Evolutionary conservation across 768 basidiomycete genomes (phyloP).

Genomic region (Lanmaoa rubissima): DNA sequence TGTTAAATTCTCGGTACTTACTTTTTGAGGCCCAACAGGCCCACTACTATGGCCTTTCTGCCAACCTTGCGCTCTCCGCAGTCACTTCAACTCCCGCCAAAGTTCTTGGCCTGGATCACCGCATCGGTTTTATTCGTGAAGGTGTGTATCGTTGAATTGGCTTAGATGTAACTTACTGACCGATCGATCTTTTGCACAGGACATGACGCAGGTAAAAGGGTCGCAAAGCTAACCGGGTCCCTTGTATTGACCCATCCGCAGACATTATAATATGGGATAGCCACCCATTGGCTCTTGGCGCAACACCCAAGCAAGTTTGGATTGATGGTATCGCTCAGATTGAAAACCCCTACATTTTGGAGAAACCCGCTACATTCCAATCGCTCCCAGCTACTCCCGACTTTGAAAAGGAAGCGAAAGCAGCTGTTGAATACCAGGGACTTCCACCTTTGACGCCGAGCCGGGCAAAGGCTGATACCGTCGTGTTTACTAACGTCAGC

Average conservation of each 20-base stretch:
- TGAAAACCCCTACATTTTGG: slow-evolving; percentile 40
- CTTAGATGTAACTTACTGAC: background rate
- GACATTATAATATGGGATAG: slow-evolving; percentile 77
- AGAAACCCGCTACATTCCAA: slow-evolving; percentile 59
- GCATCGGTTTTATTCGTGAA: slow-evolving; percentile 61
- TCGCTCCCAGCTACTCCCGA: slow-evolving; percentile 51
- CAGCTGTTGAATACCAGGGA: slow-evolving; percentile 63
- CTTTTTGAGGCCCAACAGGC: slow-evolving; percentile 63
- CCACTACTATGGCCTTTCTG: slow-evolving; percentile 68
- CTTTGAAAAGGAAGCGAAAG: slow-evolving; percentile 61
- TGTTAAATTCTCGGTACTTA: slow-evolving; percentile 53
- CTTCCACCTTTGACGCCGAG: slow-evolving; percentile 60
- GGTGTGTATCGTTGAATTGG: slow-evolving; percentile 32
- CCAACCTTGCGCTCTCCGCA: slow-evolving; percentile 61
- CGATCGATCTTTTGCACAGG: slow-evolving; percentile 35
- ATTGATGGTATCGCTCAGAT: slow-evolving; percentile 84
- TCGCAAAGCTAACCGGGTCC: background rate
- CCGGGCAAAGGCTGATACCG: slow-evolving; percentile 34
- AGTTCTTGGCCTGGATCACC: slow-evolving; percentile 70
- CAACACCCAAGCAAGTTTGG: slow-evolving; percentile 77
- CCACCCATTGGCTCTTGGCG: slow-evolving; percentile 75
- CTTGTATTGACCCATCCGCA: slow-evolving; percentile 20
- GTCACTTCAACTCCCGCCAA: slow-evolving; percentile 73
- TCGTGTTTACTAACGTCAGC: slow-evolving; percentile 67
- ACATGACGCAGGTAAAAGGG: slow-evolving; percentile 60